Evolutionary conservation across 2,329 filamentous ascomycete species (phyloP).

Genomic region (Fusarium humuli): DNA sequence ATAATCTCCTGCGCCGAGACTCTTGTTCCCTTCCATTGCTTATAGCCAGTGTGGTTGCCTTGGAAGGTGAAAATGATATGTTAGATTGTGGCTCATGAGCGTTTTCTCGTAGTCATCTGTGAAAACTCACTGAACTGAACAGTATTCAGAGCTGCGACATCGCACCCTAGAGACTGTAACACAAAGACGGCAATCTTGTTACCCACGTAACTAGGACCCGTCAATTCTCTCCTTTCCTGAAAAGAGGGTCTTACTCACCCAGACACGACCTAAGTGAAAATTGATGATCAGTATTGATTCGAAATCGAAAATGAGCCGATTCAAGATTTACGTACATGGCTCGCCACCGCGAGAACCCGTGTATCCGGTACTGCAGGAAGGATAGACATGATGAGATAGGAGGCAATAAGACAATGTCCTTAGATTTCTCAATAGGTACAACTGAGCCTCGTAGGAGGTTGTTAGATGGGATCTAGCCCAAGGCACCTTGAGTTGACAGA

Average conservation of each 20-base stretch:
- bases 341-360: conserved; percentile 86
- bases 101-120: neutral
- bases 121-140: conserved; percentile 88
- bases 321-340: conserved; percentile 85
- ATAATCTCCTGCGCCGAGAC: conserved; percentile 84
- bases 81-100: conserved; percentile 12
- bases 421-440: neutral
- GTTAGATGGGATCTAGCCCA: neutral
- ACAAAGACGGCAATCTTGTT: conserved; percentile 98
- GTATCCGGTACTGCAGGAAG: conserved; percentile 63
- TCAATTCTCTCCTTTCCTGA: conserved; percentile 5
- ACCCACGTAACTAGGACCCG: conserved; percentile 83
- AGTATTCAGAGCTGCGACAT: conserved; percentile 93
- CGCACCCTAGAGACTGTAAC: conserved; percentile 92
- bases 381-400: conserved; percentile 36
- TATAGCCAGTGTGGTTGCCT: conserved; percentile 97
- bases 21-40: conserved; percentile 85
- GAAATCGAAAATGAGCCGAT: neutral
- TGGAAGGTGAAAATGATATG: conserved; percentile 13
- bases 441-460: neutral
- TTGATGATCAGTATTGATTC: conserved; percentile 22
- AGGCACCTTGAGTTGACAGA: neutral
- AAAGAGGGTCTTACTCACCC: conserved; percentile 33
- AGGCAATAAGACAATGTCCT: neutral
- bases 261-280: conserved; percentile 44